Evolutionary conservation across 169 alveolate species (phyloP).

Genomic region (Miamiensis avidus): DNA sequence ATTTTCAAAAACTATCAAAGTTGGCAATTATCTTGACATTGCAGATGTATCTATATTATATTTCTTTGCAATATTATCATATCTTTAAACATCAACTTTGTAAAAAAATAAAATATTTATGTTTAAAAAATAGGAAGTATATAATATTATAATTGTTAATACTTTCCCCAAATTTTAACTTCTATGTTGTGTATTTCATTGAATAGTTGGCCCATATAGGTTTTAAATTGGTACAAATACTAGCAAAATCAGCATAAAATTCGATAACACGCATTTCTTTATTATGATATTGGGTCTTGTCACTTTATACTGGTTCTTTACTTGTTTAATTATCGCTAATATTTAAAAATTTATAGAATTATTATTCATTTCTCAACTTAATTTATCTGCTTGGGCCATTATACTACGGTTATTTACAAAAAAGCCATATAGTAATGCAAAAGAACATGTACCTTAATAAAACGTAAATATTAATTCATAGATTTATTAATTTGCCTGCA

Average conservation of each 20-base stretch:
- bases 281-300: slow-evolving; percentile 24
- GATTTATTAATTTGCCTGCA: too few species aligned
- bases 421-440: slow-evolving; percentile 34
- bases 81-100: slow-evolving; percentile 35
- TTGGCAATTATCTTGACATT: slow-evolving; percentile 47
- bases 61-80: slow-evolving; percentile 35
- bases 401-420: slow-evolving; percentile 39
- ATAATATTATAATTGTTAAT: slow-evolving; percentile 29
- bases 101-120: slow-evolving; percentile 33
- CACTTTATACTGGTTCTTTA: neutral
- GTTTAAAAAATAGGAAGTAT: slow-evolving; percentile 1
- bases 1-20: slow-evolving; percentile 55
- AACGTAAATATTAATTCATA: too few species aligned
- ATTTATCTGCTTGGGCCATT: slow-evolving; percentile 25
- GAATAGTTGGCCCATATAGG: slow-evolving; percentile 47
- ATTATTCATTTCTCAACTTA: slow-evolving; percentile 13
- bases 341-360: slow-evolving; percentile 31
- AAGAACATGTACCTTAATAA: slow-evolving; percentile 22
- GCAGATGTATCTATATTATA: slow-evolving; percentile 48
- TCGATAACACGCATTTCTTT: slow-evolving; percentile 14
- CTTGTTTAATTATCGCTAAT: slow-evolving; percentile 25
- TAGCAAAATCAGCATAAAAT: slow-evolving; percentile 22
- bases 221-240: slow-evolving; percentile 46
- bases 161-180: slow-evolving; percentile 49
- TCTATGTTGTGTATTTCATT: neutral